Percentiles rank a stretch among this genome's conserved stretches.
Conservation (phyloP, 495 filamentous ascomycete species). For the Penicillium coprophilum region DNA sequence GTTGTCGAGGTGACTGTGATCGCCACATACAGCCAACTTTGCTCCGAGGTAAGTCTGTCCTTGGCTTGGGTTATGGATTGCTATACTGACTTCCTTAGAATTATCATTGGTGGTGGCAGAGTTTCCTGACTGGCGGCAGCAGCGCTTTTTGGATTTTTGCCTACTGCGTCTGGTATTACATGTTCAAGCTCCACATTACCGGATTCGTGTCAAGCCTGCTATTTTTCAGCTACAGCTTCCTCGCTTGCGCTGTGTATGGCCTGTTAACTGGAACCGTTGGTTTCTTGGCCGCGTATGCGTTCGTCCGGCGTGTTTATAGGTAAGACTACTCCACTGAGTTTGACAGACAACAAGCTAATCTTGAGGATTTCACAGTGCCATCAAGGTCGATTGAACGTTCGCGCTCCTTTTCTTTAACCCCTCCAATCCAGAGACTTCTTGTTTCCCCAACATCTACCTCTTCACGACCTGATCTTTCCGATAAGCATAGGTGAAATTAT, state of each 20-base stretch:
- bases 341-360: neutral
- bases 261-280: constrained; percentile 84
- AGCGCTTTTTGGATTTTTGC: constrained; percentile 82
- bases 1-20: constrained; percentile 90
- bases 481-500: constrained; percentile 29
- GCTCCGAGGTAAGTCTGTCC: constrained; percentile 58
- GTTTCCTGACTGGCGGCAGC: constrained; percentile 78
- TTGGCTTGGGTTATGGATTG: neutral
- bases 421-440: constrained; percentile 11
- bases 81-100: constrained; percentile 54
- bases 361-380: constrained; percentile 26
- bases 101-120: constrained; percentile 96
- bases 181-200: constrained; percentile 75
- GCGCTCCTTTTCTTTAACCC: neutral
- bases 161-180: constrained; percentile 88
- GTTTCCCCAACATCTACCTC: constrained; percentile 10
- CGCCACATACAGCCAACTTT: constrained; percentile 82
- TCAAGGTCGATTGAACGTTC: constrained; percentile 41
- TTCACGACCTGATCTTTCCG: constrained; percentile 22
- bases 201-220: constrained; percentile 78
- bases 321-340: constrained; percentile 38
- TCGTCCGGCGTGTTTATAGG: constrained; percentile 87
- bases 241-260: constrained; percentile 83
- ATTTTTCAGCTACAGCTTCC: constrained; percentile 81
- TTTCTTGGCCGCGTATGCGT: constrained; percentile 83